Conservation (phyloP, 1,284 basidiomycete genomes). For the Sporisorium reilianum region DNA sequence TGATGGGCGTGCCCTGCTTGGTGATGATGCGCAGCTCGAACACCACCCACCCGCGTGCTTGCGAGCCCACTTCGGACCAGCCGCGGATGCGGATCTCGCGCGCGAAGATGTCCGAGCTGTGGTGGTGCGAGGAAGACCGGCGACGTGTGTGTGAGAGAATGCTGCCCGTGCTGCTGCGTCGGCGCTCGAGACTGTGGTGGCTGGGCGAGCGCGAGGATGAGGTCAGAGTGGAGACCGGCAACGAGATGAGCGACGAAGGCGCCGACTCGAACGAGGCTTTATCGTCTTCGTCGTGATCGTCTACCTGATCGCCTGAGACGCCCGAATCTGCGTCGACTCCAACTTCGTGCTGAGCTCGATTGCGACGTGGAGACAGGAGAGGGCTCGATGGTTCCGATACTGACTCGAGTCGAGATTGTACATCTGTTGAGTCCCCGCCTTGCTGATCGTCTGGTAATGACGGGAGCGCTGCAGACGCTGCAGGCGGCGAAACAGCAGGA, state of each 20-base stretch:
- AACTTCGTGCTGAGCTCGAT: background rate
- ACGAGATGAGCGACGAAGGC: constrained; percentile 40
- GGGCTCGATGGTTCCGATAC: constrained; percentile 22
- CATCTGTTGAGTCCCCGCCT: background rate
- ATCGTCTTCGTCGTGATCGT: constrained; percentile 14
- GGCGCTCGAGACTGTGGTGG: constrained; percentile 29
- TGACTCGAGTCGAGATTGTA: constrained; percentile 7
- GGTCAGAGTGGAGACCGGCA: constrained; percentile 45
- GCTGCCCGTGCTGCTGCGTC: constrained; percentile 21
- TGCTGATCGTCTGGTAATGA: background rate
- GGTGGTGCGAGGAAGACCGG: constrained; percentile 5
- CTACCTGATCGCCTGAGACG: background rate
- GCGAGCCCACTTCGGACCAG: constrained; percentile 60
- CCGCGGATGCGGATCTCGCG: constrained; percentile 56
- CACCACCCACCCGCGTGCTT: constrained; percentile 60
- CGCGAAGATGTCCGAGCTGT: constrained; percentile 38
- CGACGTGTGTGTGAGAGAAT: constrained; percentile 6
- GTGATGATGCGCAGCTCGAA: constrained; percentile 58
- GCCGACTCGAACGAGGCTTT: constrained; percentile 40
- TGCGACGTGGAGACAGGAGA: constrained; percentile 15
- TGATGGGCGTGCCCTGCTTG: constrained; percentile 49
- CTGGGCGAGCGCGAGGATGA: constrained; percentile 35
- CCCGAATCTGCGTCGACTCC: too few relatives aligned
- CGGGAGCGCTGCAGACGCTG: background rate
- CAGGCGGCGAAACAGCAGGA: constrained; percentile 14